phyloP scores from a whole-genome alignment of 2,329 filamentous ascomycete species.

The Coccinonectria pachysandricola region DNA sequence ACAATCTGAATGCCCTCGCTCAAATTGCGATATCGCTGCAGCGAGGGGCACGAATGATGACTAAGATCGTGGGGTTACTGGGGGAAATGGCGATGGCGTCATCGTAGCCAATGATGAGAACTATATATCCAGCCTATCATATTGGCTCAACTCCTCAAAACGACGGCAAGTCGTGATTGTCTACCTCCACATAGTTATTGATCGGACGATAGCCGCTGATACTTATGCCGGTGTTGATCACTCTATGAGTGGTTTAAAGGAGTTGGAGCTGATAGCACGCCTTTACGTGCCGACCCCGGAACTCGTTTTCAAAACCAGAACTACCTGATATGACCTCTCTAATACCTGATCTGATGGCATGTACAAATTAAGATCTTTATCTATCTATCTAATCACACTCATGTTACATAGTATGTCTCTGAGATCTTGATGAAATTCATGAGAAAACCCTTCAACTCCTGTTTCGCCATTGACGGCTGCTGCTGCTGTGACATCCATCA shows the following conservation, averaged over 20 bases:
- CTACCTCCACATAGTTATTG: too few relatives aligned
- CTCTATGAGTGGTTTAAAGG: too few relatives aligned
- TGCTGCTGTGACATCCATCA: conserved; percentile 22
- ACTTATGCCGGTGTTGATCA: too few relatives aligned
- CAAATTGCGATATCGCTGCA: conserved; percentile 18
- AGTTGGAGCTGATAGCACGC: too few relatives aligned
- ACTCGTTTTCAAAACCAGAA: too few relatives aligned
- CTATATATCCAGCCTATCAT: conserved; percentile 5
- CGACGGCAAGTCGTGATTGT: not conserved
- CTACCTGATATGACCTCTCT: too few relatives aligned
- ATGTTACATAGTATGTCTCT: too few relatives aligned
- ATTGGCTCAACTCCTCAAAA: conserved; percentile 12
- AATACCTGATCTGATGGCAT: conserved; percentile 1
- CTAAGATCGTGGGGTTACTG: conserved; percentile 11
- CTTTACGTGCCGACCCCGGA: too few relatives aligned
- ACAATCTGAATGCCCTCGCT: conserved; percentile 1
- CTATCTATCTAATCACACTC: too few relatives aligned
- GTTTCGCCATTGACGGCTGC: conserved; percentile 11
- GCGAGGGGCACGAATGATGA: conserved; percentile 11
- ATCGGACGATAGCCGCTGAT: too few relatives aligned
- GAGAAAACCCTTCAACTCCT: conserved; percentile 4
- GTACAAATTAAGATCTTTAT: too few relatives aligned
- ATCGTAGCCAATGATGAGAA: conserved; percentile 16
- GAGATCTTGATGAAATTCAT: conserved; percentile 2
- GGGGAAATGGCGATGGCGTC: conserved; percentile 10